Percentiles rank a stretch among this genome's conserved stretches.
These are phyloP conservation scores for Krasilnikovozyma curviuscula DNA, from an alignment of 768 basidiomycete genomes.

Conservation along the genomic window DNA sequence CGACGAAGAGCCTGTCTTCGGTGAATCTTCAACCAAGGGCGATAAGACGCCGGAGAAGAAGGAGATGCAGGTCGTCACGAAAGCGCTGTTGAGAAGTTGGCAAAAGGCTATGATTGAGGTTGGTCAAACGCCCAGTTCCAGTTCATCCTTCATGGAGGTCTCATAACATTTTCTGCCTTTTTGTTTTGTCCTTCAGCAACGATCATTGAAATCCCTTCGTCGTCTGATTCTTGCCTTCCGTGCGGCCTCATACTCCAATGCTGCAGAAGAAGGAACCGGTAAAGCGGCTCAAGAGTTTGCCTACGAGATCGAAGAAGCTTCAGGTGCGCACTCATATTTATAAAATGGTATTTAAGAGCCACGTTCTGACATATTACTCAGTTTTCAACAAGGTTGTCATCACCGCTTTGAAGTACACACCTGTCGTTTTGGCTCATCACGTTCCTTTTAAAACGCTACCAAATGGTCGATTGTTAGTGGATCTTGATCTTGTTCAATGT, in stretches of 20 bases:
- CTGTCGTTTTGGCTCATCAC: conserved; percentile 69
- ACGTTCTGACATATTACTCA: conserved; percentile 23
- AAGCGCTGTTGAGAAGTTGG: conserved; percentile 53
- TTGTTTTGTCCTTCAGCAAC: conserved; percentile 36
- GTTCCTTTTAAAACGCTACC: conserved; percentile 64
- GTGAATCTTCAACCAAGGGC: not conserved
- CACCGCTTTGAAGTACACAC: conserved; percentile 74
- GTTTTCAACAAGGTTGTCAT: conserved; percentile 88
- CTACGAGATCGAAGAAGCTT: conserved; percentile 68
- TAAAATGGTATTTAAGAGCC: not conserved
- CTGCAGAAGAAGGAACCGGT: conserved; percentile 30
- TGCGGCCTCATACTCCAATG: conserved; percentile 70
- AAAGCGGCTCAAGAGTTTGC: conserved; percentile 32
- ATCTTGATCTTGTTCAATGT: not conserved
- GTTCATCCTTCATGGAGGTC: not conserved
- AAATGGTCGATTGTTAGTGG: conserved; percentile 65
- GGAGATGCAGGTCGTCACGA: conserved; percentile 19
- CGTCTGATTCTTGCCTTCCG: conserved; percentile 79
- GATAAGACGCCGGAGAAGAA: conserved; percentile 31
- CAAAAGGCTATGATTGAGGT: conserved; percentile 77
- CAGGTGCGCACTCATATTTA: conserved; percentile 34
- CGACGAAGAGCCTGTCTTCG: conserved; percentile 33
- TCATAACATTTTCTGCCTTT: not conserved
- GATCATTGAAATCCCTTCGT: conserved; percentile 61
- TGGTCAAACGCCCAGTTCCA: conserved; percentile 13